Evolutionary conservation across 345 rosid genomes (phyloP).

Genomic region (thale cress (Arabidopsis thaliana)): DNA sequence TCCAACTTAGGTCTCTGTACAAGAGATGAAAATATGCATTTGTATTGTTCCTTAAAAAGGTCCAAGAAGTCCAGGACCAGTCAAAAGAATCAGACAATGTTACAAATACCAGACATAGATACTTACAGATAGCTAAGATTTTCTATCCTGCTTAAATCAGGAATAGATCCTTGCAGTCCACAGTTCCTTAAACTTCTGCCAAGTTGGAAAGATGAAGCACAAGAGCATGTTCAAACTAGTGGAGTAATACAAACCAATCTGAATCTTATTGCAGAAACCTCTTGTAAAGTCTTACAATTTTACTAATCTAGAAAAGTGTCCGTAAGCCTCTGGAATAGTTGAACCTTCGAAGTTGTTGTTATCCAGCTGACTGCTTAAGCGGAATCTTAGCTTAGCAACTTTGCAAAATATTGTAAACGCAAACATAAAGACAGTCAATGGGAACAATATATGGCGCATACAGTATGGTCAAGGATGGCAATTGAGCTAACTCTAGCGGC

Average conservation of each 20-base stretch:
- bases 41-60: background rate
- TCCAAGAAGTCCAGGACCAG: slow-evolving; percentile 17
- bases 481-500: slow-evolving; percentile 61
- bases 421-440: background rate
- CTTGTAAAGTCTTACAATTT: slow-evolving; percentile 59
- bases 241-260: background rate
- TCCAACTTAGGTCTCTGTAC: slow-evolving; percentile 78
- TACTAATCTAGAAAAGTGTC: slow-evolving; percentile 53
- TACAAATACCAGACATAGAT: background rate
- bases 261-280: background rate
- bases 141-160: slow-evolving; percentile 67
- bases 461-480: slow-evolving; percentile 69
- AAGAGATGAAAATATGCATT: background rate
- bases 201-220: slow-evolving; percentile 32
- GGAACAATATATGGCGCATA: slow-evolving; percentile 39
- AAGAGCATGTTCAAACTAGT: background rate
- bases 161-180: slow-evolving; percentile 69
- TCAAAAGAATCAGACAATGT: slow-evolving; percentile 16
- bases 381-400: slow-evolving; percentile 9
- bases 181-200: slow-evolving; percentile 92
- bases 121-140: slow-evolving; percentile 69
- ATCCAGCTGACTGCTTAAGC: slow-evolving; percentile 76
- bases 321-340: slow-evolving; percentile 67
- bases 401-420: background rate
- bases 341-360: slow-evolving; percentile 73